These are phyloP conservation scores for Phytophthora colocasiae DNA, from an alignment of 352 stramenopile genomes.

Conservation along the genomic window DNA sequence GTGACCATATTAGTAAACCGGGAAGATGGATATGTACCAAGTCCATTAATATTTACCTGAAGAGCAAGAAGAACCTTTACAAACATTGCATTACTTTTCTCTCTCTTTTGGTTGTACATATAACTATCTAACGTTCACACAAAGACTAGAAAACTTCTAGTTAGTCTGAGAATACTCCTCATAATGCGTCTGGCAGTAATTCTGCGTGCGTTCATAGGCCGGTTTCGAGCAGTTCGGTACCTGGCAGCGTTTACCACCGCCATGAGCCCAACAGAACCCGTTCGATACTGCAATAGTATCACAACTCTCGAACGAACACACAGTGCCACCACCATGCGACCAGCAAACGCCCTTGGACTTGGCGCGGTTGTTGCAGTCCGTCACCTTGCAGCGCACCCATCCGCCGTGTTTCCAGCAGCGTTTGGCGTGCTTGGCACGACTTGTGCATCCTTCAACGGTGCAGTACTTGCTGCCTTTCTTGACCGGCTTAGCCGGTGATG, in stretches of 20 bases:
- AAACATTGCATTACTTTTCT: neutral
- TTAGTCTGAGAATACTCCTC: conserved; percentile 28
- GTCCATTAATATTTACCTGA: too few species aligned
- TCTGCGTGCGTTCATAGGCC: conserved; percentile 68
- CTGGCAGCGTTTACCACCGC: conserved; percentile 51
- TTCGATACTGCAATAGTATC: conserved; percentile 69
- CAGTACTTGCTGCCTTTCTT: conserved; percentile 73
- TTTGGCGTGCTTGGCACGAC: conserved; percentile 59
- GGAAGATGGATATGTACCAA: too few species aligned
- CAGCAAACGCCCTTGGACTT: conserved; percentile 76
- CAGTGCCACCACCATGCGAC: conserved; percentile 65
- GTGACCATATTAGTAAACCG: too few species aligned
- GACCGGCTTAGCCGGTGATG: conserved; percentile 2
- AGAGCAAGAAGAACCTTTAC: neutral
- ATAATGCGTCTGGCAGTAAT: conserved; percentile 63
- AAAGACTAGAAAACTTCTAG: neutral
- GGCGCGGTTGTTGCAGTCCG: conserved; percentile 68
- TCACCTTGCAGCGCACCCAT: conserved; percentile 63
- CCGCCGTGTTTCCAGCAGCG: conserved; percentile 71
- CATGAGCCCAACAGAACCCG: conserved; percentile 55
- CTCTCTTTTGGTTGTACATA: conserved; percentile 25
- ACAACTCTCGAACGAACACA: conserved; percentile 53
- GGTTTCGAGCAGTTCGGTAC: conserved; percentile 55
- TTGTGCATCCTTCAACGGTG: conserved; percentile 51
- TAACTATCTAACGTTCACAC: conserved; percentile 33